These are phyloP conservation scores for Tetrapisispora fleetii DNA, from an alignment of 805 yeast genomes.

Conservation along the genomic window DNA sequence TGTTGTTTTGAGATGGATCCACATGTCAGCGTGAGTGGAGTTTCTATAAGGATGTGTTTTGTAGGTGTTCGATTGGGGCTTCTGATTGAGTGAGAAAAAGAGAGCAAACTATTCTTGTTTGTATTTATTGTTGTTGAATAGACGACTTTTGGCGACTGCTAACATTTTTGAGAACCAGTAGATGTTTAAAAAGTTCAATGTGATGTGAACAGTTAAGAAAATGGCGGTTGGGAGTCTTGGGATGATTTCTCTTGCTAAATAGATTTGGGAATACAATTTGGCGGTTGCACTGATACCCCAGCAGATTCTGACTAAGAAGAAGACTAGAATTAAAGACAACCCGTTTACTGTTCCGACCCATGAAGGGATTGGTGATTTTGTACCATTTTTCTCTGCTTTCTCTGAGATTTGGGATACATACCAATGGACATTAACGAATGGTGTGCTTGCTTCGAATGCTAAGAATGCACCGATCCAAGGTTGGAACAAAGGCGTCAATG, in stretches of 20 bases:
- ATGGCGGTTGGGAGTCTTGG: constrained; percentile 40
- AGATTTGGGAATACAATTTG: constrained; percentile 40
- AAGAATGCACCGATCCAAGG: constrained; percentile 77
- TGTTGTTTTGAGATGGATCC: no score
- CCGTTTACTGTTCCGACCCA: constrained; percentile 59
- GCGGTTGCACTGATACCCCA: constrained; percentile 80
- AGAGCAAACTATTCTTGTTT: background rate
- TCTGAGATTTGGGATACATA: constrained; percentile 18
- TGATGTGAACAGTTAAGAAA: constrained; percentile 46
- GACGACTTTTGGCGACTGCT: constrained; percentile 33
- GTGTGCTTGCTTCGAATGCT: constrained; percentile 79
- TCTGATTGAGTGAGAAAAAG: background rate
- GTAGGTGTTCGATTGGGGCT: no score
- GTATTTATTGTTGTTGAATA: background rate
- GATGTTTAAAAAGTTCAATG: constrained; percentile 59
- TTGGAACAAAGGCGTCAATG: constrained; percentile 64
- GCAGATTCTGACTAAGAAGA: constrained; percentile 67
- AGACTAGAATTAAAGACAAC: constrained; percentile 50
- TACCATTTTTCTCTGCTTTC: constrained; percentile 2
- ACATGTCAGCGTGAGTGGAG: no score
- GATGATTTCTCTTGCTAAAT: constrained; percentile 33
- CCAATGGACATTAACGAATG: constrained; percentile 91
- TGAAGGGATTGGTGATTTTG: constrained; percentile 35
- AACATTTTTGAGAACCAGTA: constrained; percentile 89
- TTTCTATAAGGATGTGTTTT: no score